Percentiles rank a stretch among this genome's conserved stretches.
phyloP scores from a whole-genome alignment of 208 protist species.

The Novymonas esmeraldas region DNA sequence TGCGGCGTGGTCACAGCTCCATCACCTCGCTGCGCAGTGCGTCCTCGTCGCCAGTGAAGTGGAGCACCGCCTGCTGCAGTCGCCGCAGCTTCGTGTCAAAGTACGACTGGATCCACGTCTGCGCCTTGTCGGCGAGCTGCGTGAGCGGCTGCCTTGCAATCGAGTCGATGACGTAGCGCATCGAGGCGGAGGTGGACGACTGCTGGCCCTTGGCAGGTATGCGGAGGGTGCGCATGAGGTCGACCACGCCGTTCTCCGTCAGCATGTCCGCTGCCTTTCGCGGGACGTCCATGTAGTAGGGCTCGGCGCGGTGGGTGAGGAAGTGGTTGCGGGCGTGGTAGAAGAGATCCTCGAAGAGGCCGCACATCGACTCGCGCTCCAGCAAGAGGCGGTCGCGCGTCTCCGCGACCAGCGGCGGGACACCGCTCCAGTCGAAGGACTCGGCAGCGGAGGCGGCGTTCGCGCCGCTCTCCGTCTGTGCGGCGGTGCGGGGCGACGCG shows the following conservation, averaged over 20 bases:
- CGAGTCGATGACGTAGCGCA: constrained; percentile 35
- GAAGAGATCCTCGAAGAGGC: constrained; percentile 69
- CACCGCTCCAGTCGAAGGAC: constrained; percentile 37
- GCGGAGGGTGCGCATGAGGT: constrained; percentile 55
- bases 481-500: constrained; percentile 4
- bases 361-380: constrained; percentile 50
- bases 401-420: constrained; percentile 41
- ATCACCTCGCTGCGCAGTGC: constrained; percentile 16
- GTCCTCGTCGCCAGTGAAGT: constrained; percentile 25
- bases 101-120: constrained; percentile 36
- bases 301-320: constrained; percentile 33
- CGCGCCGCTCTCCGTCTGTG: not conserved
- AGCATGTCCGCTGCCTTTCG: constrained; percentile 24
- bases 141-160: constrained; percentile 32
- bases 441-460: constrained; percentile 10
- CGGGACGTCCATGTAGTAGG: constrained; percentile 40
- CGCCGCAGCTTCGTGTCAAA: constrained; percentile 24
- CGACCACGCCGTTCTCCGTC: constrained; percentile 36
- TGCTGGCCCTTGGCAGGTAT: constrained; percentile 18
- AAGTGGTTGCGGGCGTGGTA: constrained; percentile 81
- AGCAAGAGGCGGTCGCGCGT: constrained; percentile 41
- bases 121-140: constrained; percentile 34
- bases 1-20: constrained; percentile 5
- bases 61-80: constrained; percentile 21
- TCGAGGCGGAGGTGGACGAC: not conserved